phyloP scores from a whole-genome alignment of 1,284 basidiomycete genomes.

The Spongispora temasekensis region DNA sequence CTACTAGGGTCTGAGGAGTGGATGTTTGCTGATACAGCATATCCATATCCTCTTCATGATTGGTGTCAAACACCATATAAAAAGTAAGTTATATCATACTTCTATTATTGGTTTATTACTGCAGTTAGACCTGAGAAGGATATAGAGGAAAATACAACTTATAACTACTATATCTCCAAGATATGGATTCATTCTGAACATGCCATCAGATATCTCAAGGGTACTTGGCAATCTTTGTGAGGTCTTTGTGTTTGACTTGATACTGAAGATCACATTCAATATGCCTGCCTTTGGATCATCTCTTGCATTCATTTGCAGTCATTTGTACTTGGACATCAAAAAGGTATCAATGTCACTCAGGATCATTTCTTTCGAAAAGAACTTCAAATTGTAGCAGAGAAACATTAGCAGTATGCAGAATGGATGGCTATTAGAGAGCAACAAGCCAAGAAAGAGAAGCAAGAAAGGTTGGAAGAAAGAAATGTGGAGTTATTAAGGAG shows the following conservation, averaged over 20 bases:
- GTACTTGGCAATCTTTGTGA: too few relatives aligned
- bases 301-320: too few relatives aligned
- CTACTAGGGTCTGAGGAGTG: conserved; percentile 24
- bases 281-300: too few relatives aligned
- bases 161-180: not conserved
- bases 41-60: conserved; percentile 34
- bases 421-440: not conserved
- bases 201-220: not conserved
- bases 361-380: not conserved
- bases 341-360: not conserved
- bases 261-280: not conserved
- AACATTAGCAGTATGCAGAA: not conserved
- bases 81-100: too few relatives aligned
- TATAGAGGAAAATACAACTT: not conserved
- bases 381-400: not conserved
- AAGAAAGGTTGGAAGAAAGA: not conserved
- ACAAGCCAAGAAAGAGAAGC: not conserved
- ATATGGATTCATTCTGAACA: not conserved
- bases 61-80: conserved; percentile 28
- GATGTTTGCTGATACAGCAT: conserved; percentile 40
- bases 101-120: too few relatives aligned
- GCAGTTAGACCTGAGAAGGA: conserved; percentile 24
- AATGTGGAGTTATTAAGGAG: not conserved
- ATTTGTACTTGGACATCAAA: not conserved
- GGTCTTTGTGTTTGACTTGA: not conserved